These are phyloP conservation scores for Lasiodiplodia sp. DNA, from an alignment of 2,329 filamentous ascomycete genomes.

Conservation along the genomic window DNA sequence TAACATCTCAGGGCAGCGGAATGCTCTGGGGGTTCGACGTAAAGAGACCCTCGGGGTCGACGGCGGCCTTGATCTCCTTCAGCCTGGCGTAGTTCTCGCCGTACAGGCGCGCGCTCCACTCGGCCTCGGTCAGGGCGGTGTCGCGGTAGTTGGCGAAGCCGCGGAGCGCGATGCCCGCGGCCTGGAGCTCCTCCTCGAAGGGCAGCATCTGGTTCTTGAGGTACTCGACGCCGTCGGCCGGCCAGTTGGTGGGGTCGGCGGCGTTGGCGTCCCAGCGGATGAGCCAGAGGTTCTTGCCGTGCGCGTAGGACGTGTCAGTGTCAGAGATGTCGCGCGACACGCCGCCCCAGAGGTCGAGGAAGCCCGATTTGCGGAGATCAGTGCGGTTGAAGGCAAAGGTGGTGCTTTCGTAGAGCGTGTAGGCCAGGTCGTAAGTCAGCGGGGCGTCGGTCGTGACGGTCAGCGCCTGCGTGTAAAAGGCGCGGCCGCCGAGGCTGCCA, in stretches of 20 bases:
- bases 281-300: slow-evolving; percentile 36
- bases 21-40: slow-evolving; percentile 34
- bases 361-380: slow-evolving; percentile 33
- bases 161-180: slow-evolving; percentile 31
- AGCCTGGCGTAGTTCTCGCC: slow-evolving; percentile 34
- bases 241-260: slow-evolving; percentile 30
- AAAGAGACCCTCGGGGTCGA: slow-evolving; percentile 33
- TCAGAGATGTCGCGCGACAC: slow-evolving; percentile 33
- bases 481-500: slow-evolving; percentile 32
- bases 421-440: slow-evolving; percentile 32
- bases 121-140: slow-evolving; percentile 31
- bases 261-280: slow-evolving; percentile 36
- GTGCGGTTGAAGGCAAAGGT: slow-evolving; percentile 34
- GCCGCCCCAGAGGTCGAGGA: slow-evolving; percentile 37
- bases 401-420: slow-evolving; percentile 30
- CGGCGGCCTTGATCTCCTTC: slow-evolving; percentile 33
- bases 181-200: slow-evolving; percentile 33
- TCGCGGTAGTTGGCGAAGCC: slow-evolving; percentile 37
- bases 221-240: slow-evolving; percentile 34
- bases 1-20: slow-evolving; percentile 20
- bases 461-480: slow-evolving; percentile 34
- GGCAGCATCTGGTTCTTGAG: slow-evolving; percentile 35
- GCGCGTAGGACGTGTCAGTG: slow-evolving; percentile 32
- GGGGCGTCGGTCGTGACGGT: slow-evolving; percentile 33
- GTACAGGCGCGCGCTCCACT: slow-evolving; percentile 36